A percentile compares a stretch with the other conserved stretches of the same genome.
Evolutionary conservation across 805 yeast species (phyloP).

Genomic region (Wickerhamiella sergipiensis): DNA sequence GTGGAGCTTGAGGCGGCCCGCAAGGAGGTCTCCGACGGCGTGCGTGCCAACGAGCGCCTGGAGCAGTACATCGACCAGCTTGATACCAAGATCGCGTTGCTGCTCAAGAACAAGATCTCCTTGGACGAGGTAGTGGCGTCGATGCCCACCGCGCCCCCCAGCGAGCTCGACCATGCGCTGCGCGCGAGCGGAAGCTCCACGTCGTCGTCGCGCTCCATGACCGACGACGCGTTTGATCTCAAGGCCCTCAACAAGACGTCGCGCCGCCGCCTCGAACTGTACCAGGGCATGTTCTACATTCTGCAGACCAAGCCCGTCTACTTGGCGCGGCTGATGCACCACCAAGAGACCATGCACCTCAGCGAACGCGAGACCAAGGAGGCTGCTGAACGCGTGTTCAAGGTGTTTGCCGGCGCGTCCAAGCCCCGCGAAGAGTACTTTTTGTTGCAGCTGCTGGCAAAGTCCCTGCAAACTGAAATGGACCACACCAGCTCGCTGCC

Average conservation of each 20-base stretch:
- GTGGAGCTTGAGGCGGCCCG: slow-evolving; percentile 51
- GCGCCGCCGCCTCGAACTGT: slow-evolving; percentile 42
- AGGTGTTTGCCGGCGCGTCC: slow-evolving; percentile 25
- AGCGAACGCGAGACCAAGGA: slow-evolving; percentile 24
- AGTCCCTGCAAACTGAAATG: slow-evolving; percentile 3
- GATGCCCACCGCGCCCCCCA: slow-evolving; percentile 2
- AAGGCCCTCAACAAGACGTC: slow-evolving; percentile 28
- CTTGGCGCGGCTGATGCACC: slow-evolving; percentile 38
- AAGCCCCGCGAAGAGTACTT: slow-evolving; percentile 60
- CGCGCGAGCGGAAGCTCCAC: slow-evolving; percentile 7
- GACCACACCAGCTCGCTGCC: slow-evolving; percentile 5
- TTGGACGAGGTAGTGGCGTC: slow-evolving; percentile 44
- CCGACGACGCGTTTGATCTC: slow-evolving; percentile 22
- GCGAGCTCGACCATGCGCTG: not conserved
- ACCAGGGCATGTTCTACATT: slow-evolving; percentile 67
- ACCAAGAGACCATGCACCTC: slow-evolving; percentile 13
- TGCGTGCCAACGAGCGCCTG: slow-evolving; percentile 54
- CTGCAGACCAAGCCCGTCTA: slow-evolving; percentile 75
- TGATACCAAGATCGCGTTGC: slow-evolving; percentile 61
- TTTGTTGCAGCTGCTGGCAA: slow-evolving; percentile 42
- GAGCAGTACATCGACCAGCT: slow-evolving; percentile 65
- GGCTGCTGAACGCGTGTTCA: slow-evolving; percentile 22
- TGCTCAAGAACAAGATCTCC: slow-evolving; percentile 68
- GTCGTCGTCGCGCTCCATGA: slow-evolving; percentile 5
- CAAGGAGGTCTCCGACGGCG: slow-evolving; percentile 54